Conservation (phyloP, 2,329 filamentous ascomycete species). For the Nemania sp. region DNA sequence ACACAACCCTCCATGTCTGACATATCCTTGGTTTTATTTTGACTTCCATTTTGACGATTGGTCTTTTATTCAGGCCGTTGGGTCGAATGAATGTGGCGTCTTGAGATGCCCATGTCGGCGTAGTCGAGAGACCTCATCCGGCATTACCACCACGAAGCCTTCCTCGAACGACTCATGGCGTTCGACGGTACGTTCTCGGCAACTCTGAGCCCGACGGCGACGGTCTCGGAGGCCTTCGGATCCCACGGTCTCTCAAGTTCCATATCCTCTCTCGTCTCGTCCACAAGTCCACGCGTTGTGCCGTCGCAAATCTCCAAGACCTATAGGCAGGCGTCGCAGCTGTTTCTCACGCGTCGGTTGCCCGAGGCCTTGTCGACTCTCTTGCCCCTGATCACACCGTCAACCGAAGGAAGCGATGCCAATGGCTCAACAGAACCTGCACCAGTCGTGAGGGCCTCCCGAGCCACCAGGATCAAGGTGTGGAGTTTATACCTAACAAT, state of each 20-base stretch:
- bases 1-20: constrained; percentile 6
- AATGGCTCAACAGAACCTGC: constrained; percentile 59
- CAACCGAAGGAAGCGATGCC: constrained; percentile 49
- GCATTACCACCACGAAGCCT: constrained; percentile 1
- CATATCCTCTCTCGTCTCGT: constrained; percentile 69
- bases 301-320: constrained; percentile 82
- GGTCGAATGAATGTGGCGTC: constrained; percentile 13
- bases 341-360: constrained; percentile 91
- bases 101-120: constrained; percentile 12
- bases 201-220: constrained; percentile 53
- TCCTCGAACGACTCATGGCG: constrained; percentile 44
- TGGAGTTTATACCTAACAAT: constrained; percentile 97
- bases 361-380: constrained; percentile 88
- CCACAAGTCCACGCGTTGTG: constrained; percentile 62
- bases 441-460: constrained; percentile 78
- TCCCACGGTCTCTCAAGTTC: constrained; percentile 64
- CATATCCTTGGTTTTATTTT: not conserved
- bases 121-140: constrained; percentile 15
- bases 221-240: constrained; percentile 52
- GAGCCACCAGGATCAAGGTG: constrained; percentile 86
- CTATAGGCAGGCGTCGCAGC: constrained; percentile 90
- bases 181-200: constrained; percentile 48
- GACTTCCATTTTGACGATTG: not conserved
- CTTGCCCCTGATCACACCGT: constrained; percentile 75
- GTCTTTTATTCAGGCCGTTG: not conserved